These are phyloP conservation scores for Plasmodium sp. DNA, from an alignment of 169 alveolate genomes.

Conservation along the genomic window DNA sequence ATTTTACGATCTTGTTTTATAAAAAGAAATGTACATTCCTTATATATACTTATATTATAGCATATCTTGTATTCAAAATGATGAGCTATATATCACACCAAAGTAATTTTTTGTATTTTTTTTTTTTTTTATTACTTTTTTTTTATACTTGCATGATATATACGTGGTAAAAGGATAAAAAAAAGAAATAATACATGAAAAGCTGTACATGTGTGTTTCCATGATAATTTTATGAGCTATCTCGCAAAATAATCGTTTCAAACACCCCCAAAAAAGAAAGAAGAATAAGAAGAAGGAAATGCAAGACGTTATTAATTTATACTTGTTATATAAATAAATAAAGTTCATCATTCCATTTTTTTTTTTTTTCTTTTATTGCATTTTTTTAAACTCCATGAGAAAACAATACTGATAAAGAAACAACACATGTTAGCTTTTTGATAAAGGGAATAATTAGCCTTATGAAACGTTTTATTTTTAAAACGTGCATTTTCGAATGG, in stretches of 20 bases:
- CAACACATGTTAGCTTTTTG: neutral
- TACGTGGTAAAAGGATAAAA: neutral
- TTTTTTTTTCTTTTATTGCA: neutral
- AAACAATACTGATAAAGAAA: neutral
- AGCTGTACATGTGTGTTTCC: neutral
- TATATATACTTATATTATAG: neutral
- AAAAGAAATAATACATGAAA: neutral
- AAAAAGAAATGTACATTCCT: neutral
- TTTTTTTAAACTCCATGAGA: neutral
- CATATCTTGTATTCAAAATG: neutral
- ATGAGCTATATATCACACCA: neutral
- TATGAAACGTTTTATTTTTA: neutral
- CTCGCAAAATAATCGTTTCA: neutral
- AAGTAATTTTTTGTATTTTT: neutral
- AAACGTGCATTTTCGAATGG: neutral
- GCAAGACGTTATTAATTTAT: neutral
- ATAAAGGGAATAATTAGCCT: neutral
- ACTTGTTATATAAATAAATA: neutral
- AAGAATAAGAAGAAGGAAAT: neutral
- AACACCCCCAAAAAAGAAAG: neutral
- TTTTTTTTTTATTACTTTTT: neutral
- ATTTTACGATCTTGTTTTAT: neutral
- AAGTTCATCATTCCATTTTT: neutral
- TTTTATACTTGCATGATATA: neutral
- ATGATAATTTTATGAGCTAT: neutral